phyloP scores from a whole-genome alignment of 1,139 yeast genomes.

The Magnusiomyces suaveolens region DNA sequence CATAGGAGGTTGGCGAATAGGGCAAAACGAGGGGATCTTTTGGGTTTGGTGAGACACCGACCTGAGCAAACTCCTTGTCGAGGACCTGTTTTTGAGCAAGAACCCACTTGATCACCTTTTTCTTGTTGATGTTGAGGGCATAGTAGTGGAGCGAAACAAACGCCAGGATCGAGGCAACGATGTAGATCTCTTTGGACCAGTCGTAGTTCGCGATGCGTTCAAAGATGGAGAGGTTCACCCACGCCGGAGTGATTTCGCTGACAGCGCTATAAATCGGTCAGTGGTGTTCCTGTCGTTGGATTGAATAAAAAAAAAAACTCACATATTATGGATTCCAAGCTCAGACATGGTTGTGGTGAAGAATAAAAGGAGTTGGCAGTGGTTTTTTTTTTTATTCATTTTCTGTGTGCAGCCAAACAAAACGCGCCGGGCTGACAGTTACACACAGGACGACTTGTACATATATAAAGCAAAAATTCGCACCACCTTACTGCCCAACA shows the following conservation, averaged over 20 bases:
- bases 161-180: conserved; percentile 41
- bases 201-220: conserved; percentile 41
- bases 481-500: not conserved
- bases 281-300: not conserved
- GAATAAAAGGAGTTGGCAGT: not conserved
- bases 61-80: conserved; percentile 63
- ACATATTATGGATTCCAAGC: conserved; percentile 14
- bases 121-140: conserved; percentile 53
- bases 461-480: not conserved
- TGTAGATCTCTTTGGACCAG: conserved; percentile 65
- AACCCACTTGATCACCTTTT: conserved; percentile 46
- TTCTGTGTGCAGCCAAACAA: not conserved
- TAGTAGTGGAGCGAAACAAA: conserved; percentile 36
- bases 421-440: too few species aligned
- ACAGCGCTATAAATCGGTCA: not conserved
- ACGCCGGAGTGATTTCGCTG: conserved; percentile 20
- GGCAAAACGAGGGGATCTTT: conserved; percentile 31
- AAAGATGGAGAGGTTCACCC: conserved; percentile 30
- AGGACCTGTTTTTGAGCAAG: conserved; percentile 41
- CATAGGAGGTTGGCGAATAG: conserved; percentile 61
- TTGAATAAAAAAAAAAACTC: conserved; percentile 2
- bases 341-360: not conserved
- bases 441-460: not conserved
- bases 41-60: conserved; percentile 47
- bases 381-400: not conserved